phyloP scores from a whole-genome alignment of 2,329 filamentous ascomycete genomes.

The Thielaviopsis cerberus region DNA sequence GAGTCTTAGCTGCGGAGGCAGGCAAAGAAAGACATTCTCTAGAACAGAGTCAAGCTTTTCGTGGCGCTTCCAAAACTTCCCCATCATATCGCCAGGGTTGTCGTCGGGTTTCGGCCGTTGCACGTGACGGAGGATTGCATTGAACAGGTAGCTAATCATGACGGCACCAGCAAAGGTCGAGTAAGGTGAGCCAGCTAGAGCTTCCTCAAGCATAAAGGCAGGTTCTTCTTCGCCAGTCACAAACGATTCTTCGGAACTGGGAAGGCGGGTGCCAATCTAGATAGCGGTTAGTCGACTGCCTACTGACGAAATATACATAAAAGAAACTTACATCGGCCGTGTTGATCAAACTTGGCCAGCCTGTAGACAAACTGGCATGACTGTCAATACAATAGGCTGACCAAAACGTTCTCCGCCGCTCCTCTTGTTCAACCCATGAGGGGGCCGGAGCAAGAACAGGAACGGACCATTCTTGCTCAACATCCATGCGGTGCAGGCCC shows the following conservation, averaged over 20 bases:
- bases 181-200: conserved; percentile 42
- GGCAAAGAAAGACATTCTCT: conserved; percentile 56
- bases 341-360: conserved; percentile 72
- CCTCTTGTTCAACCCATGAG: conserved; percentile 60
- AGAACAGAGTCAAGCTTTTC: conserved; percentile 64
- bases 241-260: conserved; percentile 61
- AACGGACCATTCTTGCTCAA: conserved; percentile 44
- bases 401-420: conserved; percentile 76
- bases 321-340: conserved; percentile 38
- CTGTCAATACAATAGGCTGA: conserved; percentile 63
- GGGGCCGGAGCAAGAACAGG: conserved; percentile 53
- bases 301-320: not conserved
- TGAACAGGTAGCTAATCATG: conserved; percentile 61
- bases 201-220: conserved; percentile 44
- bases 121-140: conserved; percentile 61
- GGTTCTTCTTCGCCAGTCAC: conserved; percentile 43
- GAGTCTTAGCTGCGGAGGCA: conserved; percentile 57
- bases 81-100: conserved; percentile 50
- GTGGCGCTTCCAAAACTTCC: conserved; percentile 74
- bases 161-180: conserved; percentile 56
- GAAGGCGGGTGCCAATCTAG: conserved; percentile 62
- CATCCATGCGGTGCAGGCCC: conserved; percentile 63
- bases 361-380: conserved; percentile 73
- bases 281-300: conserved; percentile 9
- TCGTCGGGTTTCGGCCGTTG: conserved; percentile 55